Percentiles rank a stretch among this genome's conserved stretches.
These are phyloP conservation scores for Knufia fluminis DNA, from an alignment of 2,329 filamentous ascomycete genomes.

Conservation along the genomic window DNA sequence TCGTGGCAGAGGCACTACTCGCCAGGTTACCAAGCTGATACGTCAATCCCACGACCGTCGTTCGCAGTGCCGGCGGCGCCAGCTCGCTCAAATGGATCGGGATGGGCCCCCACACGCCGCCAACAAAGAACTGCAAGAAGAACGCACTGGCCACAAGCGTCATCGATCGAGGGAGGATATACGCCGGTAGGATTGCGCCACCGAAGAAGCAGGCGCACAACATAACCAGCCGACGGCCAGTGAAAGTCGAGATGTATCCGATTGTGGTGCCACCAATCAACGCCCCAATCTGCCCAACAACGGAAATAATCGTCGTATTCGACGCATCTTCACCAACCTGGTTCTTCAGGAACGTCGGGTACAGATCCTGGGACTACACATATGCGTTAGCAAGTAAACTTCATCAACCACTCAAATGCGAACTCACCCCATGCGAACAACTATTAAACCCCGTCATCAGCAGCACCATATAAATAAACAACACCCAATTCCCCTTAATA, in stretches of 20 bases:
- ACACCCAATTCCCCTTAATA: slow-evolving; percentile 21
- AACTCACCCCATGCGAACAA: slow-evolving; percentile 26
- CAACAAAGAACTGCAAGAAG: slow-evolving; percentile 32
- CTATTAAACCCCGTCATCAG: slow-evolving; percentile 31
- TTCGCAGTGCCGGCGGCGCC: slow-evolving; percentile 27
- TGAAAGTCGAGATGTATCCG: slow-evolving; percentile 30
- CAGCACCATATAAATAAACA: slow-evolving; percentile 30
- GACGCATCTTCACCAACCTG: slow-evolving; percentile 26
- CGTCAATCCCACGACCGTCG: slow-evolving; percentile 29
- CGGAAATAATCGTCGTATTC: slow-evolving; percentile 28
- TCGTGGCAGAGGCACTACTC: slow-evolving; percentile 35
- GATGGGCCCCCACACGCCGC: slow-evolving; percentile 32
- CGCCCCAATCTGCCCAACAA: slow-evolving; percentile 29
- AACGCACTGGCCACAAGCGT: slow-evolving; percentile 28
- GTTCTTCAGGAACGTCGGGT: slow-evolving; percentile 33
- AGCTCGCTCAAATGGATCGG: slow-evolving; percentile 32
- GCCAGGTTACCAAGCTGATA: slow-evolving; percentile 34
- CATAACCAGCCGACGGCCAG: slow-evolving; percentile 31
- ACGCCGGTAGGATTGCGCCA: slow-evolving; percentile 29
- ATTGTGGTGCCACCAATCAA: slow-evolving; percentile 28
- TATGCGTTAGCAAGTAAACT: not conserved
- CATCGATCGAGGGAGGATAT: slow-evolving; percentile 26
- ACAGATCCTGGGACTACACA: slow-evolving; percentile 29
- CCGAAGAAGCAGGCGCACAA: slow-evolving; percentile 27
- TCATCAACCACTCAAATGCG: not conserved